Base-by-base conservation (phyloP, 768 basidiomycete genomes). In the Hericium erinaceus region DNA sequence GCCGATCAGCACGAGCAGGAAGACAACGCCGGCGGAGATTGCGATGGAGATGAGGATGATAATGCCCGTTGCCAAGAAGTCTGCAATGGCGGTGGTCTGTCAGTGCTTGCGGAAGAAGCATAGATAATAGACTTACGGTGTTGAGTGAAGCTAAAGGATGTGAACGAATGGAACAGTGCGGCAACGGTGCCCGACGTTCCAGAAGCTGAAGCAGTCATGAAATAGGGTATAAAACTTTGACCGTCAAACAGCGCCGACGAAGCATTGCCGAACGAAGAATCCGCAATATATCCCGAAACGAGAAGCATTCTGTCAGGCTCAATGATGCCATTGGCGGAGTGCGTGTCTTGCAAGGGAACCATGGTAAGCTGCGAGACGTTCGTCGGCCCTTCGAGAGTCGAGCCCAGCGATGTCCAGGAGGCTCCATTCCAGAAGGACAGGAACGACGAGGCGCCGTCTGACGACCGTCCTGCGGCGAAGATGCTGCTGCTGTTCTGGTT, bases 41-140 rank as follows among this genome's bases (percentile, higher is more conserved):
- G 97, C 97, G 61, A 99, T 97, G 2, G 94, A 95, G 63, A 99
- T 94, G 48, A 99, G 80, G 63, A 98, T 98, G 56, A 99, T 93
- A 39, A 98, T 80, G 1, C 95, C 97, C 22, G 83, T 82, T 0
- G 95, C 92, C 56, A 99, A 80, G 77, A 92, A 89, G 65, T 85
- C 92, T 92, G 63, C 9, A 63, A 39, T 33, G 4, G 28, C 28
- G 8, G 33, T 37, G 10, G 54, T 48, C 41, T 37, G 60, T 60
- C 54, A 67, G n/a, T 54, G 48, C 54, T 12, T 40, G 65, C 22
- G 59, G 48, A 13, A 24, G 44, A 55, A 52, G 16, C 28, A 54
- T 57, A 18, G 41, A 48, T 15, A 39, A 58, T 50, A 54, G 57
- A 75, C 89, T 73, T 67, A 92, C 90, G 77, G 54, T 74, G 79